Evolutionary conservation across 2,329 filamentous ascomycete genomes (phyloP).

Genomic region (Fusarium vanettenii): DNA sequence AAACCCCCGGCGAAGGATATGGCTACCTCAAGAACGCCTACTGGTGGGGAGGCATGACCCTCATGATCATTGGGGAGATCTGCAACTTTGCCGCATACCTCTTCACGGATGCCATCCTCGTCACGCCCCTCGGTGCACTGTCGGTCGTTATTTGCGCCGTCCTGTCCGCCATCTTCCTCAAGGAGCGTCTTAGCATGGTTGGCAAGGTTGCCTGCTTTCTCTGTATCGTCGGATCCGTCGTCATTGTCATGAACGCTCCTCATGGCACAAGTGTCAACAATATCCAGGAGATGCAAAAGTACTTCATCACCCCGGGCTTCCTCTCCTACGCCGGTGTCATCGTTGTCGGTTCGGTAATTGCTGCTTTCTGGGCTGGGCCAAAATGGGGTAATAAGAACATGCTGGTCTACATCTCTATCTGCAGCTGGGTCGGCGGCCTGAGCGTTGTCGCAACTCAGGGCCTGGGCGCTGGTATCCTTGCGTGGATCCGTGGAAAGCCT

Average conservation of each 20-base stretch:
- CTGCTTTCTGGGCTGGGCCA: slow-evolving; percentile 84
- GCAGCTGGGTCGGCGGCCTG: slow-evolving; percentile 91
- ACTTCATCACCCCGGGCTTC: slow-evolving; percentile 88
- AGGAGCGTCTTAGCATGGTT: slow-evolving; percentile 93
- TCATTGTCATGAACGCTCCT: slow-evolving; percentile 95
- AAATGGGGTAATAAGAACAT: slow-evolving; percentile 96
- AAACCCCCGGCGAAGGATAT: slow-evolving; percentile 95
- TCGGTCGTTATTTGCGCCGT: slow-evolving; percentile 94
- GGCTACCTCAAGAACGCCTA: slow-evolving; percentile 94
- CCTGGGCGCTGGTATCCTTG: slow-evolving; percentile 88
- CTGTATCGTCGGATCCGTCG: slow-evolving; percentile 91
- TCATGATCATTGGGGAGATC: slow-evolving; percentile 97
- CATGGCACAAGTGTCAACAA: slow-evolving; percentile 83
- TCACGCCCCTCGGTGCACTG: slow-evolving; percentile 90
- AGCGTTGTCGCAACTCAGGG: slow-evolving; percentile 97
- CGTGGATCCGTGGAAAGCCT: slow-evolving; percentile 81
- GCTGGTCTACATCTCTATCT: slow-evolving; percentile 97
- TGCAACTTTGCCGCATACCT: slow-evolving; percentile 98
- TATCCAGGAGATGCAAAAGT: slow-evolving; percentile 93
- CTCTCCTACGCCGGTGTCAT: slow-evolving; percentile 86
- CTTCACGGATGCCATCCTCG: slow-evolving; percentile 95
- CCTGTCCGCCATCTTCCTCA: slow-evolving; percentile 92
- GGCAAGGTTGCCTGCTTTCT: slow-evolving; percentile 97
- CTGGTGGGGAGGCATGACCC: slow-evolving; percentile 96
- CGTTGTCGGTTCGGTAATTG: slow-evolving; percentile 76